phyloP scores from a whole-genome alignment of 805 yeast genomes.

The Hanseniaspora lindneri region DNA sequence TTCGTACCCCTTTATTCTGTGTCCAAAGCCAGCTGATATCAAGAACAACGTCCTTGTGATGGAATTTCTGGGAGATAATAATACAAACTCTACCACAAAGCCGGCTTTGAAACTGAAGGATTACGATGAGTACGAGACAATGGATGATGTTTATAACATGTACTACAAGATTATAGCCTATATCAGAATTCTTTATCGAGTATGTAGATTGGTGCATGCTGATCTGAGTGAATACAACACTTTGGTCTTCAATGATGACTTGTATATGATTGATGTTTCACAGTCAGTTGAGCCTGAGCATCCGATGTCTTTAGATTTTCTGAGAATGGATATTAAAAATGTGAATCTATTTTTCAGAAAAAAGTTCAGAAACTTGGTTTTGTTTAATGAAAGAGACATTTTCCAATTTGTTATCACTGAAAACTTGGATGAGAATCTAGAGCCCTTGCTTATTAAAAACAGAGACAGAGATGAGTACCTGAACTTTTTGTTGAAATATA shows the following conservation, averaged over 20 bases:
- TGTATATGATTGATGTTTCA: conserved; percentile 89
- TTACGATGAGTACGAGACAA: conserved; percentile 39
- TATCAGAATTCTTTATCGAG: conserved; percentile 78
- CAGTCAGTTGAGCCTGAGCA: conserved; percentile 97
- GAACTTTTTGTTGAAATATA: conserved; percentile 29
- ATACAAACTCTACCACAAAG: conserved; percentile 4
- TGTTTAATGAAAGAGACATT: conserved; percentile 69
- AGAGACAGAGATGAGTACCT: conserved; percentile 27
- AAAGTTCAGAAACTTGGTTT: conserved; percentile 46
- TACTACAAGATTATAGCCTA: conserved; percentile 72
- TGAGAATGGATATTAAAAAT: conserved; percentile 95
- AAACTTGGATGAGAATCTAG: conserved; percentile 22
- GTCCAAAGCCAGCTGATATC: conserved; percentile 83
- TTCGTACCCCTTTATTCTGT: conserved; percentile 63
- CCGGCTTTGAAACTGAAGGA: conserved; percentile 87
- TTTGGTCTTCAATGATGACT: conserved; percentile 63
- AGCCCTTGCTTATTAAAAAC: conserved; percentile 27
- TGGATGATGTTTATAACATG: conserved; percentile 49
- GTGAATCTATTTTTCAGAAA: conserved; percentile 76
- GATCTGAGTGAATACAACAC: conserved; percentile 92
- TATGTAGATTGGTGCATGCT: conserved; percentile 87
- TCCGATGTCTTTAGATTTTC: conserved; percentile 87
- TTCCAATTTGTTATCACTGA: conserved; percentile 64
- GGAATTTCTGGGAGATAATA: conserved; percentile 67
- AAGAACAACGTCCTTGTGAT: conserved; percentile 84